Base-by-base conservation (phyloP, 768 basidiomycete genomes). In the Hygrophorus pudorinus region DNA sequence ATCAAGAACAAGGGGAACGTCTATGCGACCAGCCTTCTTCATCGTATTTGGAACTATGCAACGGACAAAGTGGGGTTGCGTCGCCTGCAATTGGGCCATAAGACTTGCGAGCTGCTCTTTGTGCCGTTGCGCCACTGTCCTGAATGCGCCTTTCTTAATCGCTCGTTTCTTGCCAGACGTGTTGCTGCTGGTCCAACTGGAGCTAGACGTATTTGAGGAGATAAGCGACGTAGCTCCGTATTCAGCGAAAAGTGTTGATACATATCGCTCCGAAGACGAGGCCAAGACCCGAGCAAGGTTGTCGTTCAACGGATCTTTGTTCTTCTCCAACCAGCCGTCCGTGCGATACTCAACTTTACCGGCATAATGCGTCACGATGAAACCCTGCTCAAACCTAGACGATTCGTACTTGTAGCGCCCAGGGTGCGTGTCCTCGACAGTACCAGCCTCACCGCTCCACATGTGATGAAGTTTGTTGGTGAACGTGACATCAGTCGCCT, bases 271-370 rank as follows among this genome's bases (percentile, higher is more conserved):
- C 2, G 79, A 71, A 4, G 94, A 93, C 7, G 76, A 71, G 1
- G 88, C 81, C 2, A 98, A 72, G 30, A 98, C 81, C 16, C 89
- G 79, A 0, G 90, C 88, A 42, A 98, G 74, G 59, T 96, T 92
- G 61, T 97, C 93, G 58, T 97, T 97, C 46, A 99, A 67, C 0
- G 96, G 96, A 55, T 99, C 96, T 65, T 96, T 96, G 73, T 99
- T 99, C 80, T 98, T 99, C 68, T 94, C 93, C 53, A 99, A 67
- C 96, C 96, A 99, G 12, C 92, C 89, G 31, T 89, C 82, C 2
- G 92, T 97, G 21, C 84, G 77, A 56, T 99, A 99, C 55, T 98
- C 93, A 55, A 99, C 96, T 53, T 80, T 85, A 27, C 92, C 96
- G 1, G 96, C 96, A 56, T 98, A 98, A 58, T 99, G 96, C 49